Conservation (phyloP, 306 rosid genomes). For the Cucumis hystrix region DNA sequence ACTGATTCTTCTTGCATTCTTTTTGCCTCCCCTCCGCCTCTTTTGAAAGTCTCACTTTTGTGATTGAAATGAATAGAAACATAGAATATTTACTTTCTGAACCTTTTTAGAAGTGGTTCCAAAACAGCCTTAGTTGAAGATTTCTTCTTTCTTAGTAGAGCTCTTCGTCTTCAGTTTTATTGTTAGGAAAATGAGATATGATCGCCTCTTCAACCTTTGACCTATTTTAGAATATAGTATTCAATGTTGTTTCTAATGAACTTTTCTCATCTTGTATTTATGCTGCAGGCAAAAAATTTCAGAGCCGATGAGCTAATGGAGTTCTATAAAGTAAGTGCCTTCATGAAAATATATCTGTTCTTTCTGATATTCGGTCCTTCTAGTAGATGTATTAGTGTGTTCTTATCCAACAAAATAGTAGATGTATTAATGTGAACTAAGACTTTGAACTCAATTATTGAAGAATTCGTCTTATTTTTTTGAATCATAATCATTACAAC, state of each 20-base stretch:
- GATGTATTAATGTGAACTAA: not conserved
- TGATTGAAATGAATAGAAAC: not conserved
- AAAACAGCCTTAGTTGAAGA: not conserved
- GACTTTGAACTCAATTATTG: too few relatives aligned
- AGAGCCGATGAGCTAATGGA: slow-evolving; percentile 89
- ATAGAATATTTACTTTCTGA: not conserved
- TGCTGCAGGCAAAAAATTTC: slow-evolving; percentile 50
- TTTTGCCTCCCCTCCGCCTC: not conserved
- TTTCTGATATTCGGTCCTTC: slow-evolving; percentile 2
- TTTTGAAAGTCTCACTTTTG: not conserved
- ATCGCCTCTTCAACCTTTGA: not conserved
- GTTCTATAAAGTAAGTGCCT: slow-evolving; percentile 69
- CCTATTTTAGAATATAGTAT: not conserved
- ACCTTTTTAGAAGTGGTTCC: not conserved
- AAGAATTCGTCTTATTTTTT: too few relatives aligned
- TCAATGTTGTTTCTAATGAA: not conserved
- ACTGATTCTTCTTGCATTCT: not conserved
- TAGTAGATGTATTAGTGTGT: too few relatives aligned
- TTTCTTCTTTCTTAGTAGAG: not conserved
- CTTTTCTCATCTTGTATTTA: not conserved
- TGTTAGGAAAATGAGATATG: not conserved
- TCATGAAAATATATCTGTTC: not conserved
- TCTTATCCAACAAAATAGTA: not conserved
- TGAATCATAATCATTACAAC: too few relatives aligned
- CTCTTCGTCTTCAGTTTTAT: not conserved